Base-by-base conservation (phyloP, 2,329 filamentous ascomycete genomes). In the Microsporum ferrugineum region DNA sequence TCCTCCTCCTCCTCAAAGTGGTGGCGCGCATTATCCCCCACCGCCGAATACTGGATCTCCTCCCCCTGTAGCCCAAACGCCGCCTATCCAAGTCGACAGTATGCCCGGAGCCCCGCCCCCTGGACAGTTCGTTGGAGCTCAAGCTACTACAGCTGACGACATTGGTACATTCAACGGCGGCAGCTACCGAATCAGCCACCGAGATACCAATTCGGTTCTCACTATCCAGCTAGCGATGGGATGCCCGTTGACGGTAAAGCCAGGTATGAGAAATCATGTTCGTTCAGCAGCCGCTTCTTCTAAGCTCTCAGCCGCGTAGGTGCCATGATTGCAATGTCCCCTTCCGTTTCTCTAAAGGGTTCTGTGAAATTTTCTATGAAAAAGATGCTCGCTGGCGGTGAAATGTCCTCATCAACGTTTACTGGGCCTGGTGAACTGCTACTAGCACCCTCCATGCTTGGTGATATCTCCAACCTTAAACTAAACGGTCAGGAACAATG, bases 81-180 rank as follows among this genome's bases (percentile, higher is more conserved):
- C 68, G 3, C 63, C 62, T 10, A 45, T 68, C 14, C 62, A 67
- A 6, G 45, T 68, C 17, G 63, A 68, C 5, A 65, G 65, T 55
- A 66, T 76, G 14, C 72, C 75, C 2, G 76, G 76, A 23, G 77
- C 78, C 0, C 76, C 80, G 1, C 63, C 77, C 2, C 71, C 73
- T 39, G 76, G 76, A 2, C 81, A 87, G 61, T 91, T 92, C 65
- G 72, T 79, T 4, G 88, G 88, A 34, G 84, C 82, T 0, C 75
- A 75, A 36, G 77, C 84, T 2, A 83, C 86, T 0, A 81, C 82
- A 0, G 79, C 84, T 34, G 94, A 97, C 72, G 91, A 96, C 67
- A 84, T 95, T 1, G 94, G 94, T n/a, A 94, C 88, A 0, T 99
- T 97, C 79, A 97, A 97, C 71, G 94, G 94, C 14, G 94, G 94